Evolutionary conservation across 2,329 filamentous ascomycete genomes (phyloP).

Genomic region (Aureobasidium pullulans): DNA sequence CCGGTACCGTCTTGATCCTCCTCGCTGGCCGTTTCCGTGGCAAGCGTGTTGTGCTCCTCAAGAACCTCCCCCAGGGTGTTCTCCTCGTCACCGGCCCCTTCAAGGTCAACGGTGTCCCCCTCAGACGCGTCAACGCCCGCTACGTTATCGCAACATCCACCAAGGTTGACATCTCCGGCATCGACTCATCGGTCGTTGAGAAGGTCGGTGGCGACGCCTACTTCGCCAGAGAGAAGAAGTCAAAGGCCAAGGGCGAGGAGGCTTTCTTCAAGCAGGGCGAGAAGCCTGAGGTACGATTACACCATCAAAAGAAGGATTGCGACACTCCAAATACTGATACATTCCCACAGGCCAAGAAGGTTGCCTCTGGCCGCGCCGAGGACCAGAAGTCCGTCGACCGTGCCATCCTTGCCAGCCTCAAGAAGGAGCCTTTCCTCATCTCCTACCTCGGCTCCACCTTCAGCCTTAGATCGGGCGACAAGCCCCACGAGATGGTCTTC

Average conservation of each 20-base stretch:
- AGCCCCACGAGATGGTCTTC: constrained; percentile 99
- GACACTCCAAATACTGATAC: neutral
- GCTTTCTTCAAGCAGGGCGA: constrained; percentile 99
- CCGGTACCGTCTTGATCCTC: constrained; percentile 95
- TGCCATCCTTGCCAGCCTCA: constrained; percentile 88
- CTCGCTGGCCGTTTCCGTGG: constrained; percentile 99
- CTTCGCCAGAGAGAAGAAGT: constrained; percentile 91
- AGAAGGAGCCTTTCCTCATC: constrained; percentile 92
- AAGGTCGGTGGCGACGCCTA: constrained; percentile 81
- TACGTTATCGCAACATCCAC: constrained; percentile 89
- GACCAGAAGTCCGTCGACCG: constrained; percentile 99
- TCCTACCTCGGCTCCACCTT: constrained; percentile 94
- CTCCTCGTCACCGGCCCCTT: constrained; percentile 99
- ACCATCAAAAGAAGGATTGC: neutral
- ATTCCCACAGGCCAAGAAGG: constrained; percentile 62
- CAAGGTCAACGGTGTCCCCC: constrained; percentile 99
- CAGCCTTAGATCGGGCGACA: constrained; percentile 98
- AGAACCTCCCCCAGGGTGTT: constrained; percentile 93
- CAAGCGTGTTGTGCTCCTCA: constrained; percentile 99
- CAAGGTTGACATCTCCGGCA: constrained; percentile 73
- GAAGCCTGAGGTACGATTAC: constrained; percentile 79
- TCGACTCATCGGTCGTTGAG: constrained; percentile 64
- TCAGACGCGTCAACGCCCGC: constrained; percentile 85
- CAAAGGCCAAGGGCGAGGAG: constrained; percentile 95
- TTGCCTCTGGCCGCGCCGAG: constrained; percentile 80